Evolutionary conservation across 2,329 filamentous ascomycete genomes (phyloP), one percentile per base, ranked within the genome.

Genomic region (Fusarium graminum): DNA sequence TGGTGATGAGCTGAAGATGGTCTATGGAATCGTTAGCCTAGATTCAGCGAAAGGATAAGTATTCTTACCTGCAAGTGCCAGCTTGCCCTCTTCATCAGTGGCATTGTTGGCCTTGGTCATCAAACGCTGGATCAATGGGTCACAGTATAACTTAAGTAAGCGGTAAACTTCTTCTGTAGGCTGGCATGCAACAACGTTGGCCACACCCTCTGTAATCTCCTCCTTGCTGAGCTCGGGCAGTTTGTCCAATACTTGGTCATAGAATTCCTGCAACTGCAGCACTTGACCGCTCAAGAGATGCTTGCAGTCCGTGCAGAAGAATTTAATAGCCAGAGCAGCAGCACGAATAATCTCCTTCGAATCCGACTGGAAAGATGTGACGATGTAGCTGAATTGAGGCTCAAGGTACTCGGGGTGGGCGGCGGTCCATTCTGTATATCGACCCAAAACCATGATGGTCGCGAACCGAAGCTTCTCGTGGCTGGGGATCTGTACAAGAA

Each of bases 381-480:
- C 94, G 73, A 99, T 97, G 79, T 97, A 99, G 73, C 93, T 93
- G 75, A 99, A 92, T 78, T 99, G 95, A 10, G 92, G 86, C 77
- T 97, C 92, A 10, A 99, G 84, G 43, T 94, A 97, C 59, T 97
- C 93, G 0, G 94, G 92, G 74, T 99, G 95, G 45, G 93, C 89
- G 7, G 95, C 89, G 1, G 96, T 99, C 95, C 95, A 99, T 78
- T 98, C 94, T 0, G 96, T 99, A 76, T 99, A 99, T 64, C 95
- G 88, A 36, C 93, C 95, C 22, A 99, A 86, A 4, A 96, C 94
- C 93, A 99, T 97, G 74, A 98, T 97, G 7, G 94, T 94, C 65
- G 97, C 94, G 79, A 99, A 99, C 9, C 94, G 92, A n/a, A 99
- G 86, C 81, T 98, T 99, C 79, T 98, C 93, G 73, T 99, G 95